Evolutionary conservation across 768 basidiomycete genomes (phyloP), one percentile per base, ranked within the genome.

Genomic region (Gymnopilus junonius): DNA sequence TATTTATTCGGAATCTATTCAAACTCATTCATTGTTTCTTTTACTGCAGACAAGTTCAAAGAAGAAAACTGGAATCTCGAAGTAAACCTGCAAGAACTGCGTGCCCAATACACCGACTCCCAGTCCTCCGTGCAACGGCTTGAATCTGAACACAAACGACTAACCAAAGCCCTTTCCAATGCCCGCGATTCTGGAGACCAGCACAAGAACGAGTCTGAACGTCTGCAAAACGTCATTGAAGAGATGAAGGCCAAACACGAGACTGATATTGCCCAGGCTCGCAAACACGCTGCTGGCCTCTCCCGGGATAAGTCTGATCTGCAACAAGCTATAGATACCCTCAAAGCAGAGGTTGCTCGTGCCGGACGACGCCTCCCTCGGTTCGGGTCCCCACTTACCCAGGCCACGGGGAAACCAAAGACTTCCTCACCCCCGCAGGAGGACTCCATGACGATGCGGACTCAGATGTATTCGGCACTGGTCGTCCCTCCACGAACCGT

Each of bases 51-150:
- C 74, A 94, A 95, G 66, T 97, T 89, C 87, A 95, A 95, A 78
- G 97, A 99, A 78, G 95, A 96, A 77, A 99, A 97, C 74, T 99
- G 97, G 97, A 97, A 99, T 72, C 88, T 98, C 61, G 97, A 99
- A 79, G 95, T 98, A 53, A 85, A 86, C 15, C 80, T 95, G 27
- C 97, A 99, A 74, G 95, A 97, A 62, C 83, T 95, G 23, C 89
- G 90, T 39, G 78, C 85, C 1, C 87, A 92, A 66, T 81, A 91
- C 48, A 72, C 83, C 31, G 89, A 92, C 53, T 83, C 87, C 1
- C 88, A 93, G 65, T 76, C 88, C 17, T 81, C 88, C 8, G 77
- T 83, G 3, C 83, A 87, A 65, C 89, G 93, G 46, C 80, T 93
- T 21, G 94, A 96, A 70, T 79, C 86, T 37, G 97, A 98, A 66